Base-by-base conservation (phyloP, 441 rosid genomes). In the Metrosideros polymorpha region DNA sequence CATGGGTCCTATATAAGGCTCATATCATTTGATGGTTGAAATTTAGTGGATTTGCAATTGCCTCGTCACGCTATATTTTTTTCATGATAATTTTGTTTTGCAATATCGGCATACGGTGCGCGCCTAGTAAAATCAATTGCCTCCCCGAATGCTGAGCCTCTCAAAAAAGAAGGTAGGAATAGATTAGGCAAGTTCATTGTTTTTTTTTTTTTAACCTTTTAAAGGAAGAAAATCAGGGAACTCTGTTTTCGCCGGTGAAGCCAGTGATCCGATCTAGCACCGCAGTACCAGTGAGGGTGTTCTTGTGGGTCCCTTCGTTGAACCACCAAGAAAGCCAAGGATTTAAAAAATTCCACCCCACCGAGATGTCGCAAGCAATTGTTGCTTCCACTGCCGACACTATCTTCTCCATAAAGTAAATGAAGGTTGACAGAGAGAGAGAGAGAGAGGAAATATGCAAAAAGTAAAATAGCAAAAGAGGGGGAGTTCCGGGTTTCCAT, bases 331-430 rank as follows among this genome's bases (percentile, higher is more conserved):
- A 71, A 49, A 43, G 84, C 47, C 57, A 71, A 82, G 86, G 77
- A 88, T 82, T 84, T 71, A 35, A 83, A 59, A 19, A 27, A 39
- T 76, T 39, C 76, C 39, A 25, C 77, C 53, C 59, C 52, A 85
- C 71, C 84, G 25, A 52, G 29, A 43, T n/a, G 83, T 66, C 84
- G 51, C 30, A 83, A 85, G 53, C 84, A 30, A 30, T 54, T 18
- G 56, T 29, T 35, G 12, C 43, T 32, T 43, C 86, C 86, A 54
- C 82, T 45, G 52, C 91, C 92, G 90, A 90, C 91, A 84, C 85
- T 49, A 6, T 84, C 88, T 89, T 86, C 84, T 87, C 19, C 29
- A 42, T 76, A 66, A 87, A 85, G 86, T 55, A 9, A 84, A 35
- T 66, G 56, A 15, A 22, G 13, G 8, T 24, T 1, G 45, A 47